Evolutionary conservation across 192 early-diverging fungal species (phyloP), one percentile per base, ranked within the genome.

Genomic region (Coemansia furcata): DNA sequence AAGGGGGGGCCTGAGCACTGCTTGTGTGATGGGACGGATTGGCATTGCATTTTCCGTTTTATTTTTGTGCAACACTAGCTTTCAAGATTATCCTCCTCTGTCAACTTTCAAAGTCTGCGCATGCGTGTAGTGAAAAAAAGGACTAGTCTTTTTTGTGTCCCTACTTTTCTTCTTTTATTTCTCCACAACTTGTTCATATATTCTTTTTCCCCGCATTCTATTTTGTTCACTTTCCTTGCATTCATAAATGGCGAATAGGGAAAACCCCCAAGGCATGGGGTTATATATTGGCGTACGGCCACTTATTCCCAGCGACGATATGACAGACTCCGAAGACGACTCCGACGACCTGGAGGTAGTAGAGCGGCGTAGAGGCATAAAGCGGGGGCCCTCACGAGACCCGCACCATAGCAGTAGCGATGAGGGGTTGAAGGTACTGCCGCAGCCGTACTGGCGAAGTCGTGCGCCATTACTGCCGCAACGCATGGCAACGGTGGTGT

Each of bases 381-480:
- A 58, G 33, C 55, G 55, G 17, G 55, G 55, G 35, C 35, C 29
- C 17, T 58, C 55, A n/a, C 55, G 33, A 36, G 55, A 17, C 6
- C 17, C 17, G 10, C 33, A 29, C 32, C 47, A 67, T 15, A n/a
- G 21, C 30, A 21, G 43, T 61, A 64, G 50, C 52, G 35, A 57
- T 26, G 33, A 49, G 6, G 63, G 29, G 6, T 14, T 17, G 6
- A 55, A 42, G 23, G 62, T 35, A 3, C 58, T 61, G 32, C 14
- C 50, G 33, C 79, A 73, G 58, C 70, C 23, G 23, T 26, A 54
- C 29, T 76, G 74, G 79, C 67, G 68, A 14, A 66, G 60, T 23
- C 73, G 61, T 35, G 74, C 79, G 36, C 79, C 79, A 33, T 54
- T 82, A 49, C 67, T 82, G 64, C 79, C 79, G 1, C 74, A 72